phyloP scores from a whole-genome alignment of 2,329 filamentous ascomycete genomes.

The Ophiostoma himal-ulmi region DNA sequence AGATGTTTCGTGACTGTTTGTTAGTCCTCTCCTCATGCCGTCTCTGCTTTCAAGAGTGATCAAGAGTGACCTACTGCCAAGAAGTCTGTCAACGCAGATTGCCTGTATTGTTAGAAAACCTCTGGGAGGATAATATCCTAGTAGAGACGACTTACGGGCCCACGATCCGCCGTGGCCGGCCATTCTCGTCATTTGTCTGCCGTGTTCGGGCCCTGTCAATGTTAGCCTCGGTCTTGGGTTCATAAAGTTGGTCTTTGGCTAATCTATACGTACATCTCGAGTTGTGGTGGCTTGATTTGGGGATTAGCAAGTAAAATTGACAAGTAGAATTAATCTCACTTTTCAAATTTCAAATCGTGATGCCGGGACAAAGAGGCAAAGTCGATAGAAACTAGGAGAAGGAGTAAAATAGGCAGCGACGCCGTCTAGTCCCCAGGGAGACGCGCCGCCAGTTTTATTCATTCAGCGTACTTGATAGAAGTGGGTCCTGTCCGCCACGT shows the following conservation, averaged over 20 bases:
- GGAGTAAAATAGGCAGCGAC: conserved; percentile 15
- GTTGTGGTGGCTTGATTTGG: not conserved
- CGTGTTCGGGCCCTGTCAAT: conserved; percentile 18
- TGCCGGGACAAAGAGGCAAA: not conserved
- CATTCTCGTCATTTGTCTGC: conserved; percentile 9
- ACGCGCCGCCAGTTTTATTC: conserved; percentile 16
- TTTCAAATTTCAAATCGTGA: not conserved
- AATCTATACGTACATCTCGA: not conserved
- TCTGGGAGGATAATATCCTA: not conserved
- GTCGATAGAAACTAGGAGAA: conserved; percentile 5
- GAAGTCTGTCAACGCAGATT: conserved; percentile 51
- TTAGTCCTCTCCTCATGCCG: not conserved
- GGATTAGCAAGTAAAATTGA: no score
- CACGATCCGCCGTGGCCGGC: conserved; percentile 27
- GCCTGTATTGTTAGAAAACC: conserved; percentile 28
- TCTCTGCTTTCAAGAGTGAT: not conserved
- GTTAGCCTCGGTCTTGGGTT: not conserved
- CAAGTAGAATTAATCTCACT: not conserved
- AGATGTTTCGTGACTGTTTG: conserved; percentile 64
- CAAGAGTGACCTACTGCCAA: conserved; percentile 34
- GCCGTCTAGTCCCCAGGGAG: conserved; percentile 14
- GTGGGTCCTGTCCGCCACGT: not conserved
- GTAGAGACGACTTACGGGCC: conserved; percentile 31
- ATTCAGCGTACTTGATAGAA: not conserved
- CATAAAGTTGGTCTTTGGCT: not conserved